phyloP scores from a whole-genome alignment of 257 asterid genomes.

The Solanum commersonii region DNA sequence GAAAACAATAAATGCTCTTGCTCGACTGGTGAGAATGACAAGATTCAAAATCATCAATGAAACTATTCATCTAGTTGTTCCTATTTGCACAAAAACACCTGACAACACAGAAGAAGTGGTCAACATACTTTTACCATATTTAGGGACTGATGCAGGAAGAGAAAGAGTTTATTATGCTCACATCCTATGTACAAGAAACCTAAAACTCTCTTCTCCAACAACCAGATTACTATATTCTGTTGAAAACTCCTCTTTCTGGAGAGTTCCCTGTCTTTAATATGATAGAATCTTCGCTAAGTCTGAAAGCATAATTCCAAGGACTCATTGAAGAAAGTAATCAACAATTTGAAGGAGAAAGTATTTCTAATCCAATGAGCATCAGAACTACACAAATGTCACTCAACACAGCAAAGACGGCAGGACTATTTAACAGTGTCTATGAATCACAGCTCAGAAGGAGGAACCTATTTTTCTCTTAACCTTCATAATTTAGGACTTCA shows the following conservation, averaged over 20 bases:
- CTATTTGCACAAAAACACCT: not conserved
- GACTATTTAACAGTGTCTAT: not conserved
- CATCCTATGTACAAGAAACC: not conserved
- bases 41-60: not conserved
- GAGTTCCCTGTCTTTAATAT: not conserved
- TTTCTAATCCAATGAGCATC: not conserved
- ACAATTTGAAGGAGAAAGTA: not conserved
- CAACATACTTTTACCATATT: not conserved
- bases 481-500: not conserved
- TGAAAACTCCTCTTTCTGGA: not conserved
- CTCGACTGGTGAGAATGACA: not conserved
- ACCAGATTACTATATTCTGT: not conserved
- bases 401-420: not conserved
- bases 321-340: not conserved
- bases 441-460: not conserved
- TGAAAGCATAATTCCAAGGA: not conserved
- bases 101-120: not conserved
- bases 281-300: not conserved
- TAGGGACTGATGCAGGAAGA: not conserved
- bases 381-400: not conserved
- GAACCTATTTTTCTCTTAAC: not conserved
- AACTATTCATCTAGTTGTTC: not conserved
- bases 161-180: not conserved
- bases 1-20: not conserved
- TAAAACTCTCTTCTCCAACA: not conserved